Evolutionary conservation across 371 early-diverging fungal species (phyloP).

Genomic region (Haplosporangium sp.): DNA sequence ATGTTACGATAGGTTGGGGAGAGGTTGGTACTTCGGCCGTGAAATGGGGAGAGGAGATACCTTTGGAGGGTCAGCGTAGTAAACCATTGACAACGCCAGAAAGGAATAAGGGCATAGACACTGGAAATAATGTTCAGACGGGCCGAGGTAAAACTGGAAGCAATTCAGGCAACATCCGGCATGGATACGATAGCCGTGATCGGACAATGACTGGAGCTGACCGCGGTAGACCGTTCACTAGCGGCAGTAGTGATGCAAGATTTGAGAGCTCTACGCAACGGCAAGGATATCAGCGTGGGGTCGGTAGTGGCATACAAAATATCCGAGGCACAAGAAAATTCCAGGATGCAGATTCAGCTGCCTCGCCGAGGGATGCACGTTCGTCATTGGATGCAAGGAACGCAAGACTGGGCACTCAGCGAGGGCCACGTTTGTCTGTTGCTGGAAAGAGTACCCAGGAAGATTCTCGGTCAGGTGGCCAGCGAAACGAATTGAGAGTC

Average conservation of each 20-base stretch:
- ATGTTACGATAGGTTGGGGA: no score
- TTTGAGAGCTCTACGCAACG: conserved; percentile 5
- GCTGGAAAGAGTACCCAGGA: not conserved
- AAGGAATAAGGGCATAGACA: no score
- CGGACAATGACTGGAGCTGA: not conserved
- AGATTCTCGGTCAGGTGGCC: no score
- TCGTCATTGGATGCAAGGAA: conserved; percentile 34
- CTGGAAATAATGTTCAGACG: no score
- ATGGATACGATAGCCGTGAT: not conserved
- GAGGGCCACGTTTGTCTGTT: conserved; percentile 9
- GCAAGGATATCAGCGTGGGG: conserved; percentile 18
- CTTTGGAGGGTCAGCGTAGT: not conserved
- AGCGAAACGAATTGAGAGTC: no score
- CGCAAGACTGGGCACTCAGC: conserved; percentile 11
- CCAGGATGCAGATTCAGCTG: conserved; percentile 11
- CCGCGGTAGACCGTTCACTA: conserved; percentile 6
- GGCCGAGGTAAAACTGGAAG: not conserved
- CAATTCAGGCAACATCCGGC: not conserved
- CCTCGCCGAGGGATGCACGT: conserved; percentile 24
- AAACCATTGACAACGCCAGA: no score
- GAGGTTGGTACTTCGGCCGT: not conserved
- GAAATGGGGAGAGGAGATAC: not conserved
- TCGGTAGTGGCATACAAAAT: conserved; percentile 9
- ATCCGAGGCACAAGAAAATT: not conserved
- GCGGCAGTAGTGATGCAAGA: conserved; percentile 7